These are phyloP conservation scores for Neotropicomus parvogracilis DNA, from an alignment of 1,284 basidiomycete genomes.

Conservation along the genomic window DNA sequence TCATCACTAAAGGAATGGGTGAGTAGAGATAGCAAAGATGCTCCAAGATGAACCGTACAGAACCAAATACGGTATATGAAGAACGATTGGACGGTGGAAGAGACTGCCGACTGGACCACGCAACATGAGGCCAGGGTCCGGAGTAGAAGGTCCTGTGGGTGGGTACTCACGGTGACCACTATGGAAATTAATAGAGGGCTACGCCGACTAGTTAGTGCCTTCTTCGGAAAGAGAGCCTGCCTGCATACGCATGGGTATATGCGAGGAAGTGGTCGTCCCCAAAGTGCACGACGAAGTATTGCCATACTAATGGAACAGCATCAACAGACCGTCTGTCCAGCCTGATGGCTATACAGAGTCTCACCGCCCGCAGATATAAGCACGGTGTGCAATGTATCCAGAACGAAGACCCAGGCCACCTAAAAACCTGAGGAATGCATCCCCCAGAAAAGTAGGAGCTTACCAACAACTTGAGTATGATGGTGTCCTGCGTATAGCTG, in stretches of 20 bases:
- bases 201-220: conserved; percentile 6
- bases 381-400: conserved; percentile 20
- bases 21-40: not conserved
- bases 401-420: conserved; percentile 25
- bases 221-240: conserved; percentile 6
- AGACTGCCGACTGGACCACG: conserved; percentile 17
- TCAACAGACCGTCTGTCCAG: conserved; percentile 5
- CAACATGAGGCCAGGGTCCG: conserved; percentile 13
- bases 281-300: conserved; percentile 25
- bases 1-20: conserved; percentile 14
- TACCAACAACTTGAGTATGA: conserved; percentile 20
- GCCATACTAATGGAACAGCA: conserved; percentile 18
- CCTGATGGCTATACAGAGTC: not conserved
- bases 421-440: conserved; percentile 2
- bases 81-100: conserved; percentile 23
- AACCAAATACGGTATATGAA: conserved; percentile 30
- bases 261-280: conserved; percentile 17
- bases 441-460: not conserved
- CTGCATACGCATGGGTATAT: conserved; percentile 21
- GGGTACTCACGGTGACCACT: conserved; percentile 21
- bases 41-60: conserved; percentile 17
- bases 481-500: conserved; percentile 17
- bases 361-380: conserved; percentile 23
- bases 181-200: conserved; percentile 26
- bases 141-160: not conserved